Conservation (phyloP, 2,329 filamentous ascomycete species). For the Helotiales sp. region DNA sequence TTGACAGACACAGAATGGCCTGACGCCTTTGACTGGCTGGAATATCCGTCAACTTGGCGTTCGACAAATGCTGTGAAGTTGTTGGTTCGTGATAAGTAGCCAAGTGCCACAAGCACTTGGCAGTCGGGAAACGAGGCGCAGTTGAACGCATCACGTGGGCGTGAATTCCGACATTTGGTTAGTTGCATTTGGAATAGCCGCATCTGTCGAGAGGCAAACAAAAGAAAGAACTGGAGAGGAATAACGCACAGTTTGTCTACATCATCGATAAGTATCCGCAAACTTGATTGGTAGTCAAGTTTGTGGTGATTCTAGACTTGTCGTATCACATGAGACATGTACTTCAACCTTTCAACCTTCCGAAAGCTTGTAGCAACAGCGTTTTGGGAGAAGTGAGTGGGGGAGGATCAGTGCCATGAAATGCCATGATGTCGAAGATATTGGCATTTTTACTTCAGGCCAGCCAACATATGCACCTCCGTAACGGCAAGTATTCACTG, state of each 20-base stretch:
- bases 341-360: neutral
- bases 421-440: neutral
- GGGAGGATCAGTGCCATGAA: neutral
- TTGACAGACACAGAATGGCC: neutral
- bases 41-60: neutral
- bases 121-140: constrained; percentile 1
- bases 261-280: neutral
- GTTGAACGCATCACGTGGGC: constrained; percentile 3
- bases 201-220: neutral
- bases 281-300: neutral
- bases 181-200: neutral
- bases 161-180: neutral
- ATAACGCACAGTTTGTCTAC: neutral
- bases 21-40: neutral
- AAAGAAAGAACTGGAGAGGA: neutral
- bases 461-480: neutral
- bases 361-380: neutral
- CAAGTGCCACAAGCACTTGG: constrained; percentile 7
- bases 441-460: neutral
- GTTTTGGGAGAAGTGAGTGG: neutral
- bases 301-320: neutral
- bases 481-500: neutral
- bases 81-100: constrained; percentile 7
- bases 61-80: neutral
- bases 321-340: neutral